Conservation (phyloP, 306 rosid genomes). For the Dicorynia guianensis region DNA sequence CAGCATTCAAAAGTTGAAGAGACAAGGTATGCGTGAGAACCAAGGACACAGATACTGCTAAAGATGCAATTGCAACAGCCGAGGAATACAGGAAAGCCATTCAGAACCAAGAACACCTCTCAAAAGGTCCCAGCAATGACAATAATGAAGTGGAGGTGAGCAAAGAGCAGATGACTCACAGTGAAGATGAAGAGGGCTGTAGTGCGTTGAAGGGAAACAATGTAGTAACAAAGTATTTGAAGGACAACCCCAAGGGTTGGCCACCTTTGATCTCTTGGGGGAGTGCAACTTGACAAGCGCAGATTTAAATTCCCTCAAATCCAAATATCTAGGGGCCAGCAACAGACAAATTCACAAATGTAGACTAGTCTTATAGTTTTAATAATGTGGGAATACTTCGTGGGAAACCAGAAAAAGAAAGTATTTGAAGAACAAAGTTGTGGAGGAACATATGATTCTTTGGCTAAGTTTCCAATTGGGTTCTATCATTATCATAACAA, state of each 20-base stretch:
- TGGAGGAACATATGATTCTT: slow-evolving; percentile 64
- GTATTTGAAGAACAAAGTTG: no score
- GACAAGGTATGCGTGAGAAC: slow-evolving; percentile 65
- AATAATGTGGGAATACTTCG: no score
- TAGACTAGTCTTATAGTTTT: no score
- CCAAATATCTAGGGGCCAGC: no score
- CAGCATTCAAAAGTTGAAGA: slow-evolving; percentile 87
- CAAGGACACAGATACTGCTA: slow-evolving; percentile 83
- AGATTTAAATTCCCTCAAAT: no score
- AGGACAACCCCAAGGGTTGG: no score
- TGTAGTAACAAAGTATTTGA: slow-evolving; percentile 50
- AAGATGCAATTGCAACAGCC: slow-evolving; percentile 83
- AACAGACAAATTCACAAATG: no score
- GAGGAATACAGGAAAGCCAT: slow-evolving; percentile 72
- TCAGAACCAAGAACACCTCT: slow-evolving; percentile 48
- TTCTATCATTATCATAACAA: slow-evolving; percentile 91
- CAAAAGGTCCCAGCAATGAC: slow-evolving; percentile 45
- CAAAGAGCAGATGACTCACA: slow-evolving; percentile 40
- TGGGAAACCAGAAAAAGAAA: no score
- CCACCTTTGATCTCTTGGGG: no score
- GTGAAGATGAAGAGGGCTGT: slow-evolving; percentile 44
- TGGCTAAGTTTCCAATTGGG: slow-evolving; percentile 80
- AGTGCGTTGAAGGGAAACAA: slow-evolving; percentile 50
- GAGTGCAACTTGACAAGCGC: no score
- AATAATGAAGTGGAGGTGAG: slow-evolving; percentile 41